These are phyloP conservation scores for Patellifolia procumbens DNA, from an alignment of 179 eudicot genomes.

Conservation along the genomic window DNA sequence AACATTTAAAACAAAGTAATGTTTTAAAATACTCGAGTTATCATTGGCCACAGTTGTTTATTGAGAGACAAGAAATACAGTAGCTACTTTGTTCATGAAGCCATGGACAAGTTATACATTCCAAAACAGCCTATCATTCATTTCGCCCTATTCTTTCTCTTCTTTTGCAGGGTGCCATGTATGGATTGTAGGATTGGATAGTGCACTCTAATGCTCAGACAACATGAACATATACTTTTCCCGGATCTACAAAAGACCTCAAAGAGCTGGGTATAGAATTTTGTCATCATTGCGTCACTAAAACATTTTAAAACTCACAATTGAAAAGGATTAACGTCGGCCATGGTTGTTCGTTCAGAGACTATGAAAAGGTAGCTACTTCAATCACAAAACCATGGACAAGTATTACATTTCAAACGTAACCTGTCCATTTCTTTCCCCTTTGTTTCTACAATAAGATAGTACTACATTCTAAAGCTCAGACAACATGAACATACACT, in stretches of 20 bases:
- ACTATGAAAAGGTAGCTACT: neutral
- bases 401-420: neutral
- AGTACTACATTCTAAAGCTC: too few relatives aligned
- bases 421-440: neutral
- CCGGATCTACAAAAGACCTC: constrained; percentile 15
- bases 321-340: neutral
- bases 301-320: neutral
- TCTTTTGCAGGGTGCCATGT: neutral
- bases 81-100: neutral
- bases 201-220: neutral
- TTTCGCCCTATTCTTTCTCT: neutral
- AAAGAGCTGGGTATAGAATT: constrained; percentile 22
- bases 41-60: neutral
- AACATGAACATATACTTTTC: constrained; percentile 12
- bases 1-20: neutral
- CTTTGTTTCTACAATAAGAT: too few relatives aligned
- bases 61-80: neutral
- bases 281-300: constrained; percentile 18
- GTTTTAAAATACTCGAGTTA: too few relatives aligned
- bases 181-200: neutral
- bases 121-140: neutral
- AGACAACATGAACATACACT: constrained; percentile 1
- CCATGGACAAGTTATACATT: neutral
- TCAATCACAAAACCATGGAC: neutral
- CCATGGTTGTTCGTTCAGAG: neutral